phyloP scores from a whole-genome alignment of 495 filamentous ascomycete species.

The Astrothelium macrocarpum region DNA sequence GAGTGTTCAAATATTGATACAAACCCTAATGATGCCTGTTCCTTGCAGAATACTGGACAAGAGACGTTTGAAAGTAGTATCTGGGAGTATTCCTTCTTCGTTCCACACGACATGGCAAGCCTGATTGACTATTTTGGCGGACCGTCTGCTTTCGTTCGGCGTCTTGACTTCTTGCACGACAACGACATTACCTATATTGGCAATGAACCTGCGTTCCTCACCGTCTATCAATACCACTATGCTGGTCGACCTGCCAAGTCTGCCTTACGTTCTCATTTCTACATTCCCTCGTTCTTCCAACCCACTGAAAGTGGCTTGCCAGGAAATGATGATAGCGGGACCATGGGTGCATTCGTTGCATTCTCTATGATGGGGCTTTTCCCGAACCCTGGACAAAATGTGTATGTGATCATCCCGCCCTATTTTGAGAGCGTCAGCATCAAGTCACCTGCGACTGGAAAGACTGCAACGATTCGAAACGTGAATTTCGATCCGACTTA shows the following conservation, averaged over 20 bases:
- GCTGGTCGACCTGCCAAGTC: slow-evolving; percentile 34
- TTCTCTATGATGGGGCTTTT: slow-evolving; percentile 37
- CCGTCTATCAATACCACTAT: slow-evolving; percentile 38
- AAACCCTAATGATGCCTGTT: slow-evolving; percentile 14
- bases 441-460: slow-evolving; percentile 50
- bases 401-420: slow-evolving; percentile 35
- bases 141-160: slow-evolving; percentile 27
- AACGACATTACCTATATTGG: slow-evolving; percentile 34
- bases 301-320: slow-evolving; percentile 29
- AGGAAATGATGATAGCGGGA: slow-evolving; percentile 33
- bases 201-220: slow-evolving; percentile 35
- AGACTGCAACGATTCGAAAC: slow-evolving; percentile 49
- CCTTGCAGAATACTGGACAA: slow-evolving; percentile 23
- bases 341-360: slow-evolving; percentile 35
- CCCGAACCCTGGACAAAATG: slow-evolving; percentile 35
- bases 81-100: slow-evolving; percentile 35
- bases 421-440: slow-evolving; percentile 36
- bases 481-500: slow-evolving; percentile 58
- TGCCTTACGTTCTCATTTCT: slow-evolving; percentile 29
- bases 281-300: slow-evolving; percentile 34
- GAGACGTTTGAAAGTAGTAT: slow-evolving; percentile 31
- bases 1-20: slow-evolving; percentile 41
- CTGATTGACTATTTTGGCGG: slow-evolving; percentile 33
- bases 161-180: slow-evolving; percentile 35
- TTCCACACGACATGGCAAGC: slow-evolving; percentile 34